Percentiles rank a stretch among this genome's conserved stretches.
Evolutionary conservation across 2,329 filamentous ascomycete species (phyloP).

Genomic region (Penicillium nordicum): DNA sequence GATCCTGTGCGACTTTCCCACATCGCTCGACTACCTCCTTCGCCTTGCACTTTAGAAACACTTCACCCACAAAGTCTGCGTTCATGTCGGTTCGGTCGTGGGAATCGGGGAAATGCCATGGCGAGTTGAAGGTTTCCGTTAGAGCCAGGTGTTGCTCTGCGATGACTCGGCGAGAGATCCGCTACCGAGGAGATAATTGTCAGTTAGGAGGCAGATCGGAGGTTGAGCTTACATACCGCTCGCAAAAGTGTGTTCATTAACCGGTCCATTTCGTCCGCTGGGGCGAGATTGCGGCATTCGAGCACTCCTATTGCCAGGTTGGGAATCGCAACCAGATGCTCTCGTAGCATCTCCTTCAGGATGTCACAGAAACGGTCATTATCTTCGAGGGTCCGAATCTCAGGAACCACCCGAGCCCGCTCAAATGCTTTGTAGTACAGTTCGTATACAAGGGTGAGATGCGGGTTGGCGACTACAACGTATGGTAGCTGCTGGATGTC

Average conservation of each 20-base stretch:
- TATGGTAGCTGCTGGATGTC: constrained; percentile 97
- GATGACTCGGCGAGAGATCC: constrained; percentile 93
- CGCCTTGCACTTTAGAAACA: constrained; percentile 89
- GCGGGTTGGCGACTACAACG: constrained; percentile 89
- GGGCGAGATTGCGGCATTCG: constrained; percentile 81
- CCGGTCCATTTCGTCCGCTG: constrained; percentile 74
- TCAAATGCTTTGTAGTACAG: constrained; percentile 98
- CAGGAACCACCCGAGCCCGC: constrained; percentile 74
- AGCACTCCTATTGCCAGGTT: constrained; percentile 91
- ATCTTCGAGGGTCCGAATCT: constrained; percentile 80
- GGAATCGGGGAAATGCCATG: constrained; percentile 81
- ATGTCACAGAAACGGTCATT: constrained; percentile 84
- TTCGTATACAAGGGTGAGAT: constrained; percentile 93
- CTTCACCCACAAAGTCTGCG: constrained; percentile 87
- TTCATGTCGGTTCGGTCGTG: constrained; percentile 61
- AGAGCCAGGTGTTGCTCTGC: constrained; percentile 95
- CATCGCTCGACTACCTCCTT: constrained; percentile 84
- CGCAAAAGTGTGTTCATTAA: constrained; percentile 94
- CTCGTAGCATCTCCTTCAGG: constrained; percentile 73
- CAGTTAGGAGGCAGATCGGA: background rate
- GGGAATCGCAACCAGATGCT: constrained; percentile 90
- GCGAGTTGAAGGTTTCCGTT: constrained; percentile 87
- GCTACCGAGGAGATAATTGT: constrained; percentile 46
- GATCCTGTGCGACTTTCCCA: constrained; percentile 68
- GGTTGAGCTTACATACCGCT: constrained; percentile 59